Base-by-base conservation (phyloP, 108 stramenopile genomes). In the Pelagomonas calceolata region DNA sequence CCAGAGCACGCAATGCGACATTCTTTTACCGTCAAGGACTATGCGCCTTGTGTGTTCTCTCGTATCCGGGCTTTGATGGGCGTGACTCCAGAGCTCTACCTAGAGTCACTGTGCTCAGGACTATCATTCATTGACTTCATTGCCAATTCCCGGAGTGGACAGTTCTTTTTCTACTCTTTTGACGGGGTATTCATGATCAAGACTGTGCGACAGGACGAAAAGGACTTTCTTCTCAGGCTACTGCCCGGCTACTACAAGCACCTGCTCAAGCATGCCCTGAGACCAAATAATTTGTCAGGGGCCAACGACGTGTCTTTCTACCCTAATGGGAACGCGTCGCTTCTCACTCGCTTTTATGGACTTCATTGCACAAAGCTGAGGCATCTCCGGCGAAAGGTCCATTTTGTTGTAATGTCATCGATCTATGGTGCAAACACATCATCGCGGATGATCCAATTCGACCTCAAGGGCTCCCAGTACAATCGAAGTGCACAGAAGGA, bases 101-200 rank as follows among this genome's bases (percentile, higher is more conserved):
- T 83, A 71, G 77, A 79, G 29, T 80, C 75, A 12, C 80, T 88
- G 26, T 80, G 82, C 32, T 84, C 84, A 32, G 76, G 80, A 67
- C 84, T 85, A 73, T 73, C 84, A 68, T 86, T 71, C 85, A 69
- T 88, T 30, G 87, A 88, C 76, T 88, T 88, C 81, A 75, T 85
- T 36, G 75, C 84, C 64, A 88, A 88, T 64, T 83, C 85, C 26
- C 85, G 85, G 74, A 75, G 73, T 12, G 87, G 87, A 18, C 84
- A 86, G 60, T 88, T 88, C 73, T 86, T 88, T 70, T 88, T 88
- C 77, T 88, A 85, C 69, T 79, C 78, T 31, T 84, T 86, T 80
- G 87, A 88, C 68, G 87, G 84, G 3, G 68, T 60, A 46, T 85
- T 77, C 71, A 80, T 85, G 79, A 80, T 85, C 68, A 85, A 81